These are phyloP conservation scores for Brassica balearica DNA, from an alignment of 441 rosid species.

Conservation along the genomic window DNA sequence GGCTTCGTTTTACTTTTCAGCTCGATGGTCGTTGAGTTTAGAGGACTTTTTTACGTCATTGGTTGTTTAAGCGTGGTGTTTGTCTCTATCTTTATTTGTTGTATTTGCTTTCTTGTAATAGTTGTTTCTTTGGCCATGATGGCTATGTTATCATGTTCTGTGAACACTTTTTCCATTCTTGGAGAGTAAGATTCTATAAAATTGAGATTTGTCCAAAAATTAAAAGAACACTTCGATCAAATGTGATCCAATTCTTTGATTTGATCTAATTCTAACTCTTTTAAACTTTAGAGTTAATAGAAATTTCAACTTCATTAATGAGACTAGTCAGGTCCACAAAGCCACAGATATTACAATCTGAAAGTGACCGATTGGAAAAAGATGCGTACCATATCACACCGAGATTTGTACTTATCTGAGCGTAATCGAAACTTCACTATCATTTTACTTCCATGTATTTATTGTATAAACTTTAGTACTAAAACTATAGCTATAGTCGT, in stretches of 20 bases:
- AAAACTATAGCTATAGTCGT: background rate
- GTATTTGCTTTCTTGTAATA: too few relatives aligned
- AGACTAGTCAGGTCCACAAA: slow-evolving; percentile 20
- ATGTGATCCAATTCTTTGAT: slow-evolving; percentile 19
- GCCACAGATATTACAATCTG: slow-evolving; percentile 29
- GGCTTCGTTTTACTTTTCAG: too few relatives aligned
- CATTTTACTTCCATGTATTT: slow-evolving; percentile 17
- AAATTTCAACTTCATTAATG: slow-evolving; percentile 14
- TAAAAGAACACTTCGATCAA: background rate
- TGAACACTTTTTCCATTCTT: too few relatives aligned
- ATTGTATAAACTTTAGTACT: slow-evolving; percentile 10
- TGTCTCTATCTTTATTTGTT: too few relatives aligned
- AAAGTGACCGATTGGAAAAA: slow-evolving; percentile 28
- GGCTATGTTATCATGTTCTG: too few relatives aligned
- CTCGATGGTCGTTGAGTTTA: too few relatives aligned
- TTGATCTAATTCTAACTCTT: background rate
- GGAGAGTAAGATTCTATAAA: too few relatives aligned
- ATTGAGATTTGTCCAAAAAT: too few relatives aligned
- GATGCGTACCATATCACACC: slow-evolving; percentile 10
- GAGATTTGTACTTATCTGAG: slow-evolving; percentile 37
- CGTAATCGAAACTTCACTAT: slow-evolving; percentile 19
- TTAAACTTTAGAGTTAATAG: slow-evolving; percentile 5
- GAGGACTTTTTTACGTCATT: too few relatives aligned
- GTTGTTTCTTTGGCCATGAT: too few relatives aligned
- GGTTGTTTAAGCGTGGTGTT: too few relatives aligned